A percentile compares a stretch with the other conserved stretches of the same genome.
These are phyloP conservation scores for Excoecaria agallocha DNA, from an alignment of 345 rosid species.

Conservation along the genomic window DNA sequence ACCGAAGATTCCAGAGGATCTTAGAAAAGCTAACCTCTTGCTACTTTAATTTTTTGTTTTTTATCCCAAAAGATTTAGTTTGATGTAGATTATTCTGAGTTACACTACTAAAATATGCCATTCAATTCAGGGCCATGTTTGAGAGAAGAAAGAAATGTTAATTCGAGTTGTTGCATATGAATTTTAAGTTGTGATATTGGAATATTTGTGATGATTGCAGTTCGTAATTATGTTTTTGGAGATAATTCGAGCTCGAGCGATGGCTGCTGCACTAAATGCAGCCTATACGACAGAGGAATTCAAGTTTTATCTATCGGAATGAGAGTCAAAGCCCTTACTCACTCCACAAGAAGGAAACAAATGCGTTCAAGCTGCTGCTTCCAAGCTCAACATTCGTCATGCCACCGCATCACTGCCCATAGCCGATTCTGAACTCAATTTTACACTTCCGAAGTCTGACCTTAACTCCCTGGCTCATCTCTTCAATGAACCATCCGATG, in stretches of 20 bases:
- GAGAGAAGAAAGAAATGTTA: background rate
- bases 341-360: conserved; percentile 35
- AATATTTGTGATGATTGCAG: conserved; percentile 30
- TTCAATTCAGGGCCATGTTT: too few relatives aligned
- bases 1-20: too few relatives aligned
- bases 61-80: too few relatives aligned
- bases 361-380: conserved; percentile 49
- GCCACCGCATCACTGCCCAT: conserved; percentile 35
- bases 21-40: too few relatives aligned
- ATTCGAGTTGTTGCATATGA: background rate
- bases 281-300: conserved; percentile 69
- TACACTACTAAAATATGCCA: too few relatives aligned
- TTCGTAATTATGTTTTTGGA: conserved; percentile 68
- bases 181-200: too few relatives aligned
- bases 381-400: conserved; percentile 49
- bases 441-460: conserved; percentile 1
- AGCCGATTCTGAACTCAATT: conserved; percentile 3
- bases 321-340: conserved; percentile 56
- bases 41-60: too few relatives aligned
- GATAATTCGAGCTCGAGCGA: conserved; percentile 58
- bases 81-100: too few relatives aligned
- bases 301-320: conserved; percentile 68
- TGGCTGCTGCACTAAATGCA: conserved; percentile 57
- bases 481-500: conserved; percentile 53
- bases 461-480: conserved; percentile 11